Percentiles rank a stretch among this genome's conserved stretches.
These are phyloP conservation scores for Gynandropsis gynandra DNA, from an alignment of 345 rosid species.

Conservation along the genomic window DNA sequence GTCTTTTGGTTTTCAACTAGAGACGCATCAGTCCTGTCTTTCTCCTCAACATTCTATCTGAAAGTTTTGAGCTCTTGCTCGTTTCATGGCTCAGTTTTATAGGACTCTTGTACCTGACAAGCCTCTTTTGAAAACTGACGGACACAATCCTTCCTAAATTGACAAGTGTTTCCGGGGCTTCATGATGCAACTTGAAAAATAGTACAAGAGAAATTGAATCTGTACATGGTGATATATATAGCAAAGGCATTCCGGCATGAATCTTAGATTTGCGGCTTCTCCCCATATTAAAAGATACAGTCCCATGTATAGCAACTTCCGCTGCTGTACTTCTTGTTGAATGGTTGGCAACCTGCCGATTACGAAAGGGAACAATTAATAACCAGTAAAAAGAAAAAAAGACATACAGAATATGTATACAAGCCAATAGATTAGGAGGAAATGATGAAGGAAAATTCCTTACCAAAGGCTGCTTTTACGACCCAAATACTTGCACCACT, in stretches of 20 bases:
- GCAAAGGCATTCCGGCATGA: constrained; percentile 93
- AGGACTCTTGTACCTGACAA: too few relatives aligned
- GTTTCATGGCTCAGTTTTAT: too few relatives aligned
- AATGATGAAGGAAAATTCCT: constrained; percentile 21
- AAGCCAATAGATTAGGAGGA: too few relatives aligned
- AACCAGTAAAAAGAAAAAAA: too few relatives aligned
- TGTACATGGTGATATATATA: constrained; percentile 90
- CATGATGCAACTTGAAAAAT: neutral
- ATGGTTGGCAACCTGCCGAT: constrained; percentile 76
- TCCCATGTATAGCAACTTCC: constrained; percentile 84
- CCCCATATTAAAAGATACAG: constrained; percentile 94
- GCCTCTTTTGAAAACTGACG: too few relatives aligned
- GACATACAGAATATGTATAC: neutral
- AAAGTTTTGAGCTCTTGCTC: too few relatives aligned
- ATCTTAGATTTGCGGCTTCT: constrained; percentile 92
- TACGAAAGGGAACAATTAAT: constrained; percentile 7
- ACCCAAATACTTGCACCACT: constrained; percentile 63
- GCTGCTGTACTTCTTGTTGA: constrained; percentile 93
- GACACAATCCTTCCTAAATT: too few relatives aligned
- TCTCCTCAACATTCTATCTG: too few relatives aligned
- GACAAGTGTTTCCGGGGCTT: too few relatives aligned
- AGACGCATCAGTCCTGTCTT: too few relatives aligned
- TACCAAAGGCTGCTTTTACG: constrained; percentile 63
- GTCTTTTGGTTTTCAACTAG: too few relatives aligned
- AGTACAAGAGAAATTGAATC: constrained; percentile 5